These are phyloP conservation scores for Linnemannia elongata DNA, from an alignment of 192 early-diverging fungal genomes.

Conservation along the genomic window DNA sequence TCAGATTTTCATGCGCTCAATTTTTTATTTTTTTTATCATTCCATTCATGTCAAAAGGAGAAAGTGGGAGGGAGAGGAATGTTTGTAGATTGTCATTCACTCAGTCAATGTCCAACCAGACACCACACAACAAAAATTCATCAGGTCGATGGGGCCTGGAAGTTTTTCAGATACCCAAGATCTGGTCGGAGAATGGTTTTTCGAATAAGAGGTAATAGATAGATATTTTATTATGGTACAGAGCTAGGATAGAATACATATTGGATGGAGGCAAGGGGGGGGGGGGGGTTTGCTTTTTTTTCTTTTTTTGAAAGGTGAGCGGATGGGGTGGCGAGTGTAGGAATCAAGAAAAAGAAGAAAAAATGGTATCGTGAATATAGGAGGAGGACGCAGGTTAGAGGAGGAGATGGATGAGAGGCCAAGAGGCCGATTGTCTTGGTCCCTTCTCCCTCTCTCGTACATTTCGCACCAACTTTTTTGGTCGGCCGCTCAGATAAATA, in stretches of 20 bases:
- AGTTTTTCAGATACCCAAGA: background rate
- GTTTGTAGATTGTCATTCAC: background rate
- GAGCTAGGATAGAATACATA: background rate
- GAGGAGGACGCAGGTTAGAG: background rate
- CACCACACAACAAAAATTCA: too few species aligned
- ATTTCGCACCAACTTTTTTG: background rate
- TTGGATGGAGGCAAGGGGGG: background rate
- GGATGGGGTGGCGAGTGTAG: background rate
- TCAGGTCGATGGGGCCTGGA: background rate
- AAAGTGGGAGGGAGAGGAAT: background rate
- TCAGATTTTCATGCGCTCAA: background rate
- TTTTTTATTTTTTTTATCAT: too few species aligned
- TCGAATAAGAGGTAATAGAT: background rate
- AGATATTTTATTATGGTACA: conserved; percentile 7
- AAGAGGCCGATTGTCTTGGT: background rate
- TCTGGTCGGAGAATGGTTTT: conserved; percentile 2
- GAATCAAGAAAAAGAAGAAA: background rate
- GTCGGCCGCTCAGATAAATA: conserved; percentile 12
- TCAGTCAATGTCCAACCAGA: background rate
- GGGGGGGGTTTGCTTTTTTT: background rate
- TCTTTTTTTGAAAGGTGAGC: too few species aligned
- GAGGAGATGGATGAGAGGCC: background rate
- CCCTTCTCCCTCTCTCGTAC: background rate
- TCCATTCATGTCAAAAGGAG: background rate
- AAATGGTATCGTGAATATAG: background rate